phyloP scores from a whole-genome alignment of 495 filamentous ascomycete genomes.

The Aspergillus sclerotiicarbonarius region DNA sequence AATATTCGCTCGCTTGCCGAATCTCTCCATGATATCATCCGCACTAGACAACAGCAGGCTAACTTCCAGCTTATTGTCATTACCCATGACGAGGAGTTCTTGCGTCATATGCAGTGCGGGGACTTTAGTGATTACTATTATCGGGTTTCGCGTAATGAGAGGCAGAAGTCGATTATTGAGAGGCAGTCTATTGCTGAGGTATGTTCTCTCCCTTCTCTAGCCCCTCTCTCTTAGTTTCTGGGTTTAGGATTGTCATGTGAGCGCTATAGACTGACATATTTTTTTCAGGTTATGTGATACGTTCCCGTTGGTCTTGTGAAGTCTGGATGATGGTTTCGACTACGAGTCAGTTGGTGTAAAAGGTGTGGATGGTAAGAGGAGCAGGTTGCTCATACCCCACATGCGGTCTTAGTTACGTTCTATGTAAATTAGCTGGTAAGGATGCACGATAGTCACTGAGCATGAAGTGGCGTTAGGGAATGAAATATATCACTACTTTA shows the following conservation, averaged over 20 bases:
- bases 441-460: not conserved
- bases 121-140: slow-evolving; percentile 94
- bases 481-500: not conserved
- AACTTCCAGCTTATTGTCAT: slow-evolving; percentile 99
- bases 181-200: slow-evolving; percentile 65
- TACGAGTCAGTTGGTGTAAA: too few relatives aligned
- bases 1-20: slow-evolving; percentile 88
- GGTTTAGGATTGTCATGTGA: not conserved
- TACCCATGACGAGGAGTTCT: slow-evolving; percentile 97
- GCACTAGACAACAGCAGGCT: slow-evolving; percentile 73
- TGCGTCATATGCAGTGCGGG: slow-evolving; percentile 87
- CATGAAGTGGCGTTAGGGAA: not conserved
- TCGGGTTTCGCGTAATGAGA: slow-evolving; percentile 75
- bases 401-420: not conserved
- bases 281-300: slow-evolving; percentile 21
- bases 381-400: not conserved
- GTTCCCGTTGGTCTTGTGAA: not conserved
- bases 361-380: too few relatives aligned
- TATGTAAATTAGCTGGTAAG: not conserved
- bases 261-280: slow-evolving; percentile 7
- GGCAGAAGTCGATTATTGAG: slow-evolving; percentile 84
- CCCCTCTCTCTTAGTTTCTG: not conserved
- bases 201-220: slow-evolving; percentile 10
- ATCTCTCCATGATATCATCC: slow-evolving; percentile 84
- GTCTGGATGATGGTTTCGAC: too few relatives aligned